phyloP scores from a whole-genome alignment of 306 rosid genomes.

The Corylus americana region DNA sequence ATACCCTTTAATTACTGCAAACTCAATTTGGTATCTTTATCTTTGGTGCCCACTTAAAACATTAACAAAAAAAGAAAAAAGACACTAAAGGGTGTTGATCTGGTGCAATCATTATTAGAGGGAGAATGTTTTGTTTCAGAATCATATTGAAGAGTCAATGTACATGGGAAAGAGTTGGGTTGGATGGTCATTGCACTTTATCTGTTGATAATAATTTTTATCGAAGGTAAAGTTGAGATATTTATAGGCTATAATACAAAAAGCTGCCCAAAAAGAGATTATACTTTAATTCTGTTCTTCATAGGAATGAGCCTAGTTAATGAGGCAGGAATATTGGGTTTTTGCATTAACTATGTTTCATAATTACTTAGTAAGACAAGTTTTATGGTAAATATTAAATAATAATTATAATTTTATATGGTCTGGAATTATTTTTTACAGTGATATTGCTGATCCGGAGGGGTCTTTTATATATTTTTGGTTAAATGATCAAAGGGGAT shows the following conservation, averaged over 20 bases:
- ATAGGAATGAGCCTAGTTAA: neutral
- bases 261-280: conserved; percentile 18
- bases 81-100: neutral
- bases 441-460: too few relatives aligned
- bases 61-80: neutral
- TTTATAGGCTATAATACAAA: neutral
- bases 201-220: conserved; percentile 14
- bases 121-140: neutral
- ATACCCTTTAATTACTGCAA: neutral
- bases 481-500: too few relatives aligned
- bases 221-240: conserved; percentile 15
- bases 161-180: neutral
- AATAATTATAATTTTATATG: too few relatives aligned
- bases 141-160: neutral
- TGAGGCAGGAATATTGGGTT: too few relatives aligned
- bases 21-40: neutral
- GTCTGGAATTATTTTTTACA: too few relatives aligned
- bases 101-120: conserved; percentile 3
- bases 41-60: neutral
- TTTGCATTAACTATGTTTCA: too few relatives aligned
- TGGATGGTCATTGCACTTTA: conserved; percentile 15
- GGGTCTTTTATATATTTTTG: too few relatives aligned
- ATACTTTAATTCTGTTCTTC: conserved; percentile 2
- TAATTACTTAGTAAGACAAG: too few relatives aligned
- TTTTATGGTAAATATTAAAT: too few relatives aligned